Conservation (phyloP, 192 early-diverging fungal genomes). For the Pilaira anomala region DNA sequence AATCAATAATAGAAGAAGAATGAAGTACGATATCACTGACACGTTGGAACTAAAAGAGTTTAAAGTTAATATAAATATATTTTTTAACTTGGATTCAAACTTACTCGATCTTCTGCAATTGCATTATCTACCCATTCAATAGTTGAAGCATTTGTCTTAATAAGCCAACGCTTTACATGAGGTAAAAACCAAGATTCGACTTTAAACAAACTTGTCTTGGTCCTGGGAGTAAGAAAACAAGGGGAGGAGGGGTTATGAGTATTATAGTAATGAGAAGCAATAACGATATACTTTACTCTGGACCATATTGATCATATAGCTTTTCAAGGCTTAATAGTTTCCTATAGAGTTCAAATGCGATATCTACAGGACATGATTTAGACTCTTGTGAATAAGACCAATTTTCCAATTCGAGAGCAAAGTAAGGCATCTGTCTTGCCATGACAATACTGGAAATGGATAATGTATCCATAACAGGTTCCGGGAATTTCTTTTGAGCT, state of each 20-base stretch:
- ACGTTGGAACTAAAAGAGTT: slow-evolving; percentile 48
- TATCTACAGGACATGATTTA: slow-evolving; percentile 39
- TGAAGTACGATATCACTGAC: slow-evolving; percentile 50
- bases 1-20: slow-evolving; percentile 76
- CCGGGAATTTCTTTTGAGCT: slow-evolving; percentile 20
- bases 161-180: slow-evolving; percentile 64
- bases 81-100: background rate
- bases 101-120: slow-evolving; percentile 61
- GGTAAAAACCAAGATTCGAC: slow-evolving; percentile 69
- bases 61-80: background rate
- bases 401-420: slow-evolving; percentile 55
- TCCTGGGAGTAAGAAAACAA: slow-evolving; percentile 14
- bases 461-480: slow-evolving; percentile 16
- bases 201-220: slow-evolving; percentile 51
- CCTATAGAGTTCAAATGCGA: slow-evolving; percentile 53
- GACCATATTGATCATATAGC: slow-evolving; percentile 46
- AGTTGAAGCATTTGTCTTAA: slow-evolving; percentile 56
- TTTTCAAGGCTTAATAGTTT: slow-evolving; percentile 41
- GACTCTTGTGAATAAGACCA: slow-evolving; percentile 43
- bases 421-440: slow-evolving; percentile 49
- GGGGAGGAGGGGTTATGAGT: background rate
- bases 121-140: slow-evolving; percentile 67
- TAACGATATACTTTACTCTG: slow-evolving; percentile 36
- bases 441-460: slow-evolving; percentile 45
- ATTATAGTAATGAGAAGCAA: background rate